Base-by-base conservation (phyloP, 805 yeast species). In the Lipomyces sp. region DNA sequence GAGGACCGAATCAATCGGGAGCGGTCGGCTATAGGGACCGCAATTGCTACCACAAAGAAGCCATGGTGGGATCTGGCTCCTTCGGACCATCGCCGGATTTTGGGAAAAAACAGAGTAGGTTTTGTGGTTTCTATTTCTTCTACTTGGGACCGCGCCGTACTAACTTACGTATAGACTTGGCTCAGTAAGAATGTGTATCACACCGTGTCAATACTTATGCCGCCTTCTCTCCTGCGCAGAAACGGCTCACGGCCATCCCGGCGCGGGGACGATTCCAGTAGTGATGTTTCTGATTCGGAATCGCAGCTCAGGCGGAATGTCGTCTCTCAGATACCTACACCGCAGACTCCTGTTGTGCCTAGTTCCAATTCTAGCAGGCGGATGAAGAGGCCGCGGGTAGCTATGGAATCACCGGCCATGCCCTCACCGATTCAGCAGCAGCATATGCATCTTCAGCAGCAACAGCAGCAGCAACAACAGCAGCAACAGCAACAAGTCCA, bases 11-110 rank as follows among this genome's bases (percentile, higher is more conserved):
- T 53, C 11, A 38, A 44, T 21, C 38, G 42, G 11, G 57, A 53
- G 43, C 49, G 57, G 18, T 21, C 33, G 7, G 48, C 44, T 10
- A 45, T 36, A 14, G 53, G 45, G 2, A 31, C 53, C 3, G 43
- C 47, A 18, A 36, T 45, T 24, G 23, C 22, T 34, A 28, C 45
- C 23, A 38, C 31, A 6, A 53, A 47, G 45, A 48, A 42, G 39
- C 43, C 59, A 2, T 55, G 59, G 59, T 55, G 59, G 59, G 58
- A 53, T 35, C 29, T 55, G 37, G n/a, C 42, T 11, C 49, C 55
- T 14, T 21, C 39, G 8, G 59, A 55, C 18, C 59, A 55, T 31
- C 53, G 59, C n/a, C 38, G 52, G 28, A 16, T 48, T 26, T 39
- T 55, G 21, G 59, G 59, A 11, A 51, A 47, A 36, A 55, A 51